phyloP scores from a whole-genome alignment of 1,284 basidiomycete genomes.

The Leccinum brunneo-olivaceum region DNA sequence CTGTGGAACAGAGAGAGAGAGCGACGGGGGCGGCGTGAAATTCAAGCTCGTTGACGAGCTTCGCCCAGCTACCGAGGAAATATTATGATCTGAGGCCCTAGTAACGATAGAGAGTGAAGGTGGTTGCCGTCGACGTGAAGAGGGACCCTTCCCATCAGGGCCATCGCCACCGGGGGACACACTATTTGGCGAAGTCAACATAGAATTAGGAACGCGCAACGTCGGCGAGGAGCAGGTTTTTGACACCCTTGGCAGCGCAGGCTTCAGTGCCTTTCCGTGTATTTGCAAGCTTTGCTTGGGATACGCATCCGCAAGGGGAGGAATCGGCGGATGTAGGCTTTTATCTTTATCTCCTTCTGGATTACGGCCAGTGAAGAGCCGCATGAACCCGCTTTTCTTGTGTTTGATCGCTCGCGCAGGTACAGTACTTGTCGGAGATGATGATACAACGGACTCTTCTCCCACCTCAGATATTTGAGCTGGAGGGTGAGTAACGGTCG shows the following conservation, averaged over 20 bases:
- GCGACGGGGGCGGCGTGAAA: constrained; percentile 7
- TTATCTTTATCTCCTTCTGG: constrained; percentile 34
- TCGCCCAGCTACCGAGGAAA: constrained; percentile 15
- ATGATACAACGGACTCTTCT: constrained; percentile 33
- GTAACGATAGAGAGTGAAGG: constrained; percentile 43
- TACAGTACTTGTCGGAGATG: constrained; percentile 11
- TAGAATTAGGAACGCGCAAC: constrained; percentile 6
- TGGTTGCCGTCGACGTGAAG: constrained; percentile 32
- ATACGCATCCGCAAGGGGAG: constrained; percentile 38
- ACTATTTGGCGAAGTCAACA: constrained; percentile 5
- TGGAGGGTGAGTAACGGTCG: constrained; percentile 37
- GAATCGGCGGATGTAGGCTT: constrained; percentile 48
- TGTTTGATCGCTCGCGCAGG: constrained; percentile 50
- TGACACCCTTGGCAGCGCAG: constrained; percentile 35
- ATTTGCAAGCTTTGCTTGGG: constrained; percentile 26
- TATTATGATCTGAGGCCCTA: constrained; percentile 12
- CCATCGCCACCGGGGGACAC: constrained; percentile 9
- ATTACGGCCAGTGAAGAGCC: constrained; percentile 59
- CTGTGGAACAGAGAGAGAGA: constrained; percentile 30
- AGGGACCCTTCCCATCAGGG: constrained; percentile 9
- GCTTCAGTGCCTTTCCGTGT: constrained; percentile 26
- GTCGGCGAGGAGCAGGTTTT: constrained; percentile 32
- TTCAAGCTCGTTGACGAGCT: constrained; percentile 5
- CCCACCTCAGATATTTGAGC: constrained; percentile 32
- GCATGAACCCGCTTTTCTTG: constrained; percentile 78